Base-by-base conservation (phyloP, 805 yeast genomes). In the Candida gorgasii region DNA sequence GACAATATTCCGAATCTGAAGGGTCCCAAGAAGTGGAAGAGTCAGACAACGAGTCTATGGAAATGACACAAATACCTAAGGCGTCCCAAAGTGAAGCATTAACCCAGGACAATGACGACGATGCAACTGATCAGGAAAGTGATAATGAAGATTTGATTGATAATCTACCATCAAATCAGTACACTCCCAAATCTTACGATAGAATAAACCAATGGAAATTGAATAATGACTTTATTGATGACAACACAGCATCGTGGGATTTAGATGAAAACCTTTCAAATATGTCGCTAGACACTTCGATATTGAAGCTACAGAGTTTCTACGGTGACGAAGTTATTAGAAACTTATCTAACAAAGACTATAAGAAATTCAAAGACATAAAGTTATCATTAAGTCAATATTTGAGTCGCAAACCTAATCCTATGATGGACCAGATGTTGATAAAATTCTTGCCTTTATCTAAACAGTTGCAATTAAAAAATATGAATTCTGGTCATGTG, bases 231-330 rank as follows among this genome's bases (percentile, higher is more conserved):
- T 30, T 61, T 9, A 50, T 60, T 7, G 65, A 61, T 44, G 72
- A 65, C 41, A 65, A 66, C 47, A 53, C 59, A 5, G 72, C 72
- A 13, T 56, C 62, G 31, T 65, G 69, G 69, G 62, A 66, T 42
- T 48, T 66, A 34, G 69, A 64, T 37, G 67, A 62, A 37, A 50
- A 55, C 43, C 40, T 48, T 22, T 45, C 50, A 6, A 40, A 24
- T n/a, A 42, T 46, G 23, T 24, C 43, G 4, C 36, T 49, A 22
- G 53, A 47, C 28, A 53, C 52, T 3, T 40, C 45, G 5, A 45
- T 54, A 5, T 40, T 45, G 17, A 41, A 40, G 6, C 19, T 40
- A 8, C 44, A 42, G 19, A 48, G 47, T 27, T 63, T 63, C 41
- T 62, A 63, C 43, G 68, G 68, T 1, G 66, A 62, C 42, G 67